Base-by-base conservation (phyloP, 805 yeast genomes). In the Blastobotrys attinorum region DNA sequence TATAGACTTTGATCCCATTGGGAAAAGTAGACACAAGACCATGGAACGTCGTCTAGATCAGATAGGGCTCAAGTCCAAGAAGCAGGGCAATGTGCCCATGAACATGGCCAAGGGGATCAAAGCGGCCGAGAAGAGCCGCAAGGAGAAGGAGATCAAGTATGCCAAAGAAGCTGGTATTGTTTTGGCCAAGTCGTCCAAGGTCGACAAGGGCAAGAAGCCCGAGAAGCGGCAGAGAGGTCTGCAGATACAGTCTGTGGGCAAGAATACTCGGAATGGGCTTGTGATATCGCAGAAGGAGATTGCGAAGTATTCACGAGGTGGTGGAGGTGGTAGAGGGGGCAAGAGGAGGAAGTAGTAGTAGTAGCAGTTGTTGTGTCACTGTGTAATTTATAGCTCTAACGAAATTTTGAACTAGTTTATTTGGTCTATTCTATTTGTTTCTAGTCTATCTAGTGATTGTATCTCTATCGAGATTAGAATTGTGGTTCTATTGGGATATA, bases 81-180 rank as follows among this genome's bases (percentile, higher is more conserved):
- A 66, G 43, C 61, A 81, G 29, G 92, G 84, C 52, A 83, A 79
- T 41, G 85, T 87, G 77, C 96, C 97, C 17, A 89, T 92, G 88
- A 61, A 75, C 16, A 77, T 87, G 70, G 73, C 97, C 44, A 84
- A 83, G 57, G 96, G 96, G 2, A 83, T 89, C 81, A 67, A 85
- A 21, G 64, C 69, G 29, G 72, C 79, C 37, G 74, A 80, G 37
- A 63, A 72, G 29, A 60, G 65, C 17, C 74, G 77, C 50, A 40
- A 49, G 29, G 36, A 77, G 16, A 74, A 74, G 54, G 76, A 70
- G 56, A 95, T 85, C 59, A 67, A 71, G 41, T 88, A 85, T 40
- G 97, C 98, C 5, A 73, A 69, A 48, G 90, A 90, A 16, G 95
- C 94, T 3, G 97, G 97, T 11, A 84, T 90, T 44, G 73, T 92